phyloP scores from a whole-genome alignment of 768 basidiomycete genomes.

The Rhodocollybia butyracea region DNA sequence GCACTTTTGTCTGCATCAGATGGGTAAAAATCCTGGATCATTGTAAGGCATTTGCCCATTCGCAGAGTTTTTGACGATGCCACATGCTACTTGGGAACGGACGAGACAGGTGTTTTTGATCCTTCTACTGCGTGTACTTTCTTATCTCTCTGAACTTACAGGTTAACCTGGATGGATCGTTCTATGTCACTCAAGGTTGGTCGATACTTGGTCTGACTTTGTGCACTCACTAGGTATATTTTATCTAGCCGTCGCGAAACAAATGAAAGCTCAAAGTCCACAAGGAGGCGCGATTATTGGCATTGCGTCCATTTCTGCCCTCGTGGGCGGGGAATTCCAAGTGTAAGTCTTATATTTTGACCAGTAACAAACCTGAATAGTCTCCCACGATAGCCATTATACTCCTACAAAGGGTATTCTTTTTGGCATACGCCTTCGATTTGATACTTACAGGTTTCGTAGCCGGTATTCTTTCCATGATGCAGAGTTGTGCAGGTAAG shows the following conservation, averaged over 20 bases:
- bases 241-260: conserved; percentile 60
- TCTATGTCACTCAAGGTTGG: conserved; percentile 64
- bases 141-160: conserved; percentile 21
- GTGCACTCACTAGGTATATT: conserved; percentile 4
- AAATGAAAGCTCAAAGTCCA: conserved; percentile 67
- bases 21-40: conserved; percentile 35
- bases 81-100: conserved; percentile 55
- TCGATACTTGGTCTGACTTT: neutral
- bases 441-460: neutral
- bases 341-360: conserved; percentile 31
- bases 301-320: conserved; percentile 75
- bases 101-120: conserved; percentile 44
- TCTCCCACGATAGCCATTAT: conserved; percentile 45
- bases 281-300: conserved; percentile 75
- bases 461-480: conserved; percentile 71
- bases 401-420: conserved; percentile 61
- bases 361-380: neutral
- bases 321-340: conserved; percentile 74
- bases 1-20: neutral
- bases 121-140: neutral
- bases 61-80: conserved; percentile 70
- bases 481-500: conserved; percentile 80
- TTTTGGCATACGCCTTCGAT: neutral
- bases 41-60: conserved; percentile 71
- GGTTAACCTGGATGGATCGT: conserved; percentile 74